Base-by-base conservation (phyloP, 306 rosid species). In the Glycine soja region DNA sequence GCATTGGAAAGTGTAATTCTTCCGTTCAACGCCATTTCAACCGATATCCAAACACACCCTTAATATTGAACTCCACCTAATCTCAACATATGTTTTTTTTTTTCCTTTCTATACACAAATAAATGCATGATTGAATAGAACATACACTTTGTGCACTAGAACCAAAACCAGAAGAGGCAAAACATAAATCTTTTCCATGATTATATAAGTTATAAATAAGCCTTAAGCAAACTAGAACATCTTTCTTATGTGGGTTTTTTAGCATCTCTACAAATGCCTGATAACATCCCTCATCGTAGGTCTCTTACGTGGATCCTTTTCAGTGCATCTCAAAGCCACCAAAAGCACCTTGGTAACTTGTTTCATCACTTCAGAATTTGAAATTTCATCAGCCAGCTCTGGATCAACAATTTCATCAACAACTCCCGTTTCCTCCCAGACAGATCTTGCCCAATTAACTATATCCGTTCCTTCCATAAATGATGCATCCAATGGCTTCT, bases 281-380 rank as follows among this genome's bases (percentile, higher is more conserved):
- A 88, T 77, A 76, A 88, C 93, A 67, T 90, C 89, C 84, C 94
- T 85, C 94, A 89, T 88, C 0, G 90, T 83, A 0, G 92, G 93
- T 74, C 97, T 90, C 50, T 5, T 86, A 14, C 36, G 75, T 19
- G 93, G 91, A 68, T 91, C 89, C 56, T 64, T 82, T 46, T 85
- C 85, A 7, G 93, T 85, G 77, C 97, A 92, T 80, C 85, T 85
- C 66, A 94, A 71, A 73, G 90, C 97, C 81, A 92, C 38, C 68
- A 48, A 36, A 76, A 94, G 61, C 51, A 86, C 91, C 7, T 75
- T 50, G 58, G 15, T 83, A 61, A 89, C 90, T 76, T 83, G 90
- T 40, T 88, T 84, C 86, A 14, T 80, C 4, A 72, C 58, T 32
- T 58, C 72, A 36, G 77, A 68, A 74, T 86, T 74, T 47, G 70